Evolutionary conservation across 345 rosid species (phyloP).

Genomic region (Hibiscus mutabilis): DNA sequence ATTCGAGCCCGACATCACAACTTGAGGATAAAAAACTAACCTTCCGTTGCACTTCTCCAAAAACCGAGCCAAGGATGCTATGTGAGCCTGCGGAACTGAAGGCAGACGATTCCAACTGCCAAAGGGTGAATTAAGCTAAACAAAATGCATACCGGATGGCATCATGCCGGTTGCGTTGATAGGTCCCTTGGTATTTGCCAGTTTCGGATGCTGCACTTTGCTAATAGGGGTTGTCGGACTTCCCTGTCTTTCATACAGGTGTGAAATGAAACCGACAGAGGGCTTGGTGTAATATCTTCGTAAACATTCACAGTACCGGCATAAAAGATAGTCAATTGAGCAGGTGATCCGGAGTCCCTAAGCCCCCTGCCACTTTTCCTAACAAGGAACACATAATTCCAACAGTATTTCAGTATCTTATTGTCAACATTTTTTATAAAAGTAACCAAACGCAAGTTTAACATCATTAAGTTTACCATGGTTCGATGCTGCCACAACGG

Average conservation of each 20-base stretch:
- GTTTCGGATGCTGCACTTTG: conserved; percentile 32
- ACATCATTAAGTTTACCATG: conserved; percentile 25
- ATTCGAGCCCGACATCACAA: not conserved
- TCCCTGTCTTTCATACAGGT: conserved; percentile 33
- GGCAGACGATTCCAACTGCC: not conserved
- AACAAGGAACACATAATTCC: not conserved
- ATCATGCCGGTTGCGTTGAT: conserved; percentile 29
- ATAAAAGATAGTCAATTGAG: conserved; percentile 79
- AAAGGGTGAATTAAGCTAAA: not conserved
- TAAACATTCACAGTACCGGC: conserved; percentile 64
- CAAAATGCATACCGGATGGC: conserved; percentile 46
- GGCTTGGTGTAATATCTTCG: conserved; percentile 59
- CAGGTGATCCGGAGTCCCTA: conserved; percentile 30
- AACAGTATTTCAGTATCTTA: not conserved
- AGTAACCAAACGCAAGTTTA: not conserved
- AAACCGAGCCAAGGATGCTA: conserved; percentile 93
- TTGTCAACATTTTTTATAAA: not conserved
- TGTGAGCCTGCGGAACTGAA: conserved; percentile 73
- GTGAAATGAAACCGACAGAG: conserved; percentile 52
- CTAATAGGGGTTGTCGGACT: conserved; percentile 22
- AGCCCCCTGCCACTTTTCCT: conserved; percentile 33
- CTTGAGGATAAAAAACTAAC: conserved; percentile 17
- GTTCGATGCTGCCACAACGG: conserved; percentile 30
- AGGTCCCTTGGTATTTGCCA: conserved; percentile 22
- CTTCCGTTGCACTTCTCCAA: conserved; percentile 96